Conservation (phyloP, 805 yeast genomes). For the Kluyveromyces siamensis region DNA sequence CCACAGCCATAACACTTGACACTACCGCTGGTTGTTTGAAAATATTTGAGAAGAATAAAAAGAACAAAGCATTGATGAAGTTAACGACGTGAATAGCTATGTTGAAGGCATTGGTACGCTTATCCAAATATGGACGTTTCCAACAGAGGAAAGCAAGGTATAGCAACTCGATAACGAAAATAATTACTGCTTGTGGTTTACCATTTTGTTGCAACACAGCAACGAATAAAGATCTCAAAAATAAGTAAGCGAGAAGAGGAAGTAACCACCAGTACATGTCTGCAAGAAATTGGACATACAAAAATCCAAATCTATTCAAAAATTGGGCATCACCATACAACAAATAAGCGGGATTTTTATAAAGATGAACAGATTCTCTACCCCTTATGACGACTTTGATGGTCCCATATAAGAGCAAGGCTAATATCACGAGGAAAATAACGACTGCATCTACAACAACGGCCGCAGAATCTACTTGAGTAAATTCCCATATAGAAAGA, state of each 20-base stretch:
- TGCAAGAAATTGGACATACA: slow-evolving; percentile 87
- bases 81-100: slow-evolving; percentile 75
- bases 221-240: slow-evolving; percentile 71
- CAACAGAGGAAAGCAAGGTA: slow-evolving; percentile 59
- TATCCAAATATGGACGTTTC: slow-evolving; percentile 87
- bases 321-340: slow-evolving; percentile 76
- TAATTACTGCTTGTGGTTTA: slow-evolving; percentile 67
- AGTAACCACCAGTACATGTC: slow-evolving; percentile 76
- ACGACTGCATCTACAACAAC: slow-evolving; percentile 71
- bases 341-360: slow-evolving; percentile 86
- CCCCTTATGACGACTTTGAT: slow-evolving; percentile 69
- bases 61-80: slow-evolving; percentile 75
- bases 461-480: slow-evolving; percentile 76
- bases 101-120: slow-evolving; percentile 88
- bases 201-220: slow-evolving; percentile 81
- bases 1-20: slow-evolving; percentile 86
- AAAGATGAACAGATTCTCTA: slow-evolving; percentile 55
- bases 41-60: slow-evolving; percentile 77
- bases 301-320: slow-evolving; percentile 81
- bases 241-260: slow-evolving; percentile 53
- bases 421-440: slow-evolving; percentile 47
- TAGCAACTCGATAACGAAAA: slow-evolving; percentile 66
- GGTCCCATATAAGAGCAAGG: slow-evolving; percentile 64
- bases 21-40: slow-evolving; percentile 81
- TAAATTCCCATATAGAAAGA: slow-evolving; percentile 83